phyloP scores from a whole-genome alignment of 176 grass and related monocot species.

The Oryza australiensis region DNA sequence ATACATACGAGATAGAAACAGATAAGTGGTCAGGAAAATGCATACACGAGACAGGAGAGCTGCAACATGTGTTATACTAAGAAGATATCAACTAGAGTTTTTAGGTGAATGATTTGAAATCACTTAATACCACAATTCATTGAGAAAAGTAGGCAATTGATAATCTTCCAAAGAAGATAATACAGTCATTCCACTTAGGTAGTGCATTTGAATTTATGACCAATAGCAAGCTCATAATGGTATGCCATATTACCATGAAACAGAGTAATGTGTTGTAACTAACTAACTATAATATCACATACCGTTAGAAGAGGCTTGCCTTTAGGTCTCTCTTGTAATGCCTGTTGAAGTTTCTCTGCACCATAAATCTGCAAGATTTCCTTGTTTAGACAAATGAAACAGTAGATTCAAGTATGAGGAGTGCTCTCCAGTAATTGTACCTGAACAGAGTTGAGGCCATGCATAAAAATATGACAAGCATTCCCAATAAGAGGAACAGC shows the following conservation, averaged over 20 bases:
- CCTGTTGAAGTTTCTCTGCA: constrained; percentile 83
- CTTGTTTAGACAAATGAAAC: constrained; percentile 30
- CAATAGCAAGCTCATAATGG: background rate
- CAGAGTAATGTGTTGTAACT: background rate
- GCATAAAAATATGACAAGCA: constrained; percentile 96
- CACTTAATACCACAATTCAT: background rate
- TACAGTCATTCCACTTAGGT: background rate
- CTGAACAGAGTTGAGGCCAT: constrained; percentile 89
- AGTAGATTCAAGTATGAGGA: background rate
- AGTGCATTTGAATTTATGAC: background rate
- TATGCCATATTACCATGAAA: background rate
- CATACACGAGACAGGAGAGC: background rate
- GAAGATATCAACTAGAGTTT: background rate
- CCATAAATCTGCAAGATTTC: constrained; percentile 76
- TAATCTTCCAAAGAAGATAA: background rate
- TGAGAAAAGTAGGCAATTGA: background rate
- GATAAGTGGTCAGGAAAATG: background rate
- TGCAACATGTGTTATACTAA: background rate
- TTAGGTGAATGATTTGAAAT: background rate
- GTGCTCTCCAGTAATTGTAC: constrained; percentile 44
- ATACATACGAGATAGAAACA: constrained; percentile 25
- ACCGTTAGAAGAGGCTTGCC: constrained; percentile 83
- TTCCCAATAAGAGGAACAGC: constrained; percentile 82
- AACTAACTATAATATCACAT: background rate
- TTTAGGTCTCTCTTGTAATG: constrained; percentile 68